Conservation (phyloP, 805 yeast genomes). For the Candida loeiensis region DNA sequence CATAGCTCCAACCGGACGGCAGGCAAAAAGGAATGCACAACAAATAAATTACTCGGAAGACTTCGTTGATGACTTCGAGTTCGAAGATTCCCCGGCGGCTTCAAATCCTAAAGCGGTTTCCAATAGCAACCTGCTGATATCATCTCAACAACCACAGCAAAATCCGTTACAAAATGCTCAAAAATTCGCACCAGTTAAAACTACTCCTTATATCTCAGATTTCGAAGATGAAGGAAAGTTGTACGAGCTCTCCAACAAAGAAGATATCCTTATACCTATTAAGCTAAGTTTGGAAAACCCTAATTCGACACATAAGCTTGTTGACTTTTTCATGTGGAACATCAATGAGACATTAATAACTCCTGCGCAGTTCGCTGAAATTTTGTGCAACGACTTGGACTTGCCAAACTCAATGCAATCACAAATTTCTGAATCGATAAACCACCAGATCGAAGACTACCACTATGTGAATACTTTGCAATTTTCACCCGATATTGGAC, state of each 20-base stretch:
- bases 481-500: constrained; percentile 53
- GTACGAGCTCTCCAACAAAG: constrained; percentile 26
- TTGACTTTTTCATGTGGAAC: constrained; percentile 76
- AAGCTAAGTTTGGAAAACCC: constrained; percentile 59
- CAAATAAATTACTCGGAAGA: constrained; percentile 68
- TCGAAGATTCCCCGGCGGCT: constrained; percentile 21
- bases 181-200: constrained; percentile 25
- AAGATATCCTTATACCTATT: constrained; percentile 60
- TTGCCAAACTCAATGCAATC: constrained; percentile 62
- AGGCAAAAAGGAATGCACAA: constrained; percentile 67
- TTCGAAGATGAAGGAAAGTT: constrained; percentile 23
- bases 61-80: constrained; percentile 26
- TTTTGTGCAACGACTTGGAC: constrained; percentile 80
- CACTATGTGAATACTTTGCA: constrained; percentile 59
- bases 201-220: constrained; percentile 20
- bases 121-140: constrained; percentile 10
- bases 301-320: constrained; percentile 43
- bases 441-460: constrained; percentile 77
- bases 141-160: constrained; percentile 13
- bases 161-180: constrained; percentile 17
- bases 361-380: constrained; percentile 70
- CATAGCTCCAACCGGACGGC: constrained; percentile 71
- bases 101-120: constrained; percentile 7
- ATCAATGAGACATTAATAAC: constrained; percentile 59
- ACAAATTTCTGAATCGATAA: constrained; percentile 66